phyloP scores from a whole-genome alignment of 306 rosid genomes.

The Pterocarpus macrocarpus region DNA sequence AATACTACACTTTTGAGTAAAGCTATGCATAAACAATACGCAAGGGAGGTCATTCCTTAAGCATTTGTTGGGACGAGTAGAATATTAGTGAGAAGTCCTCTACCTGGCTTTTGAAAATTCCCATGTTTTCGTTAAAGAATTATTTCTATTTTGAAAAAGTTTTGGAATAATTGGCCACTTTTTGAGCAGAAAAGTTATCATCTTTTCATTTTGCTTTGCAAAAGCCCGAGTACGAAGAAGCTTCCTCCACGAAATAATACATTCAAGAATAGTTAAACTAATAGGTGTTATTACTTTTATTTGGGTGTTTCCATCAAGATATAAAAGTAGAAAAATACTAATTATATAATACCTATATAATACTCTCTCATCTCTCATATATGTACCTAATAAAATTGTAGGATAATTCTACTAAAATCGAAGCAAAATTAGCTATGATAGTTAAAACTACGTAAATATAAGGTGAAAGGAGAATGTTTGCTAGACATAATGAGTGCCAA shows the following conservation, averaged over 20 bases:
- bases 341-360: too few relatives aligned
- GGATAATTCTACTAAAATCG: too few relatives aligned
- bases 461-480: too few relatives aligned
- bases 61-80: slow-evolving; percentile 31
- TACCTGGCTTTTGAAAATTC: slow-evolving; percentile 22
- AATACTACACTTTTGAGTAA: slow-evolving; percentile 39
- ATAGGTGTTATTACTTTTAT: too few relatives aligned
- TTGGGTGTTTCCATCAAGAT: too few relatives aligned
- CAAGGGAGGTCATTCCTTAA: slow-evolving; percentile 41
- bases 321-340: too few relatives aligned
- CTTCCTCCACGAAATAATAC: slow-evolving; percentile 48
- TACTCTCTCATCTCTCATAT: too few relatives aligned
- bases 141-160: slow-evolving; percentile 31
- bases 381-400: not conserved
- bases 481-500: too few relatives aligned
- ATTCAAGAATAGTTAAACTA: not conserved
- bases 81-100: slow-evolving; percentile 31
- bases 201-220: slow-evolving; percentile 39
- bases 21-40: slow-evolving; percentile 33
- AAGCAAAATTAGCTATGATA: too few relatives aligned
- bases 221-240: slow-evolving; percentile 30
- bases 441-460: too few relatives aligned
- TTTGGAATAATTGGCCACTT: slow-evolving; percentile 54
- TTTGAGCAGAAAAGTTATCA: slow-evolving; percentile 43
- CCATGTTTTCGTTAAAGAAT: slow-evolving; percentile 28